A percentile compares a stretch with the other conserved stretches of the same genome.
Evolutionary conservation across 208 protist species (phyloP).

Genomic region (Leishmania martiniquensis): DNA sequence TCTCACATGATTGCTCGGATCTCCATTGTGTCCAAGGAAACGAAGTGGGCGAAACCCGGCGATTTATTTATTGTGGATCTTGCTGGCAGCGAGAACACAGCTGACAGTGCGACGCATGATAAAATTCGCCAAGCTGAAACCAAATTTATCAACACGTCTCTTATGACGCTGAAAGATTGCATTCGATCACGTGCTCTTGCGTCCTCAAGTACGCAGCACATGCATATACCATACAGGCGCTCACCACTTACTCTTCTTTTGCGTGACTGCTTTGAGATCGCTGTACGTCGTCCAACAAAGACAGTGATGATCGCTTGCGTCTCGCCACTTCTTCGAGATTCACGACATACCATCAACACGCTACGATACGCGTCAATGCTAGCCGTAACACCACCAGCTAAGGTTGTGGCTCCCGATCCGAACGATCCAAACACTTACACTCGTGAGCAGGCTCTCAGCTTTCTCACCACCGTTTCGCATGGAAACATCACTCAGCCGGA

Average conservation of each 20-base stretch:
- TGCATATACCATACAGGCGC: slow-evolving; percentile 91
- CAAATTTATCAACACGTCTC: slow-evolving; percentile 93
- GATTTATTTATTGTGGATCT: slow-evolving; percentile 89
- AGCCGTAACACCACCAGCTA: slow-evolving; percentile 69
- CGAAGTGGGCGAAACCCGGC: slow-evolving; percentile 84
- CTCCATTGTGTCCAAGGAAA: slow-evolving; percentile 76
- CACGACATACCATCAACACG: slow-evolving; percentile 89
- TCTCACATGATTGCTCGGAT: slow-evolving; percentile 89
- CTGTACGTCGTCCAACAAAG: slow-evolving; percentile 84
- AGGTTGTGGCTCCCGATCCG: slow-evolving; percentile 72
- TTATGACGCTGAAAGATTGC: slow-evolving; percentile 94
- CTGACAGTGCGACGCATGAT: slow-evolving; percentile 88
- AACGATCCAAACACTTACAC: slow-evolving; percentile 87
- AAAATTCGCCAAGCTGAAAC: slow-evolving; percentile 79
- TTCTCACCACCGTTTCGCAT: slow-evolving; percentile 61
- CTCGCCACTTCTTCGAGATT: slow-evolving; percentile 87
- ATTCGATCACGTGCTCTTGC: slow-evolving; percentile 78
- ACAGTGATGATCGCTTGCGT: slow-evolving; percentile 93
- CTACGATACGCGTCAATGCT: slow-evolving; percentile 89
- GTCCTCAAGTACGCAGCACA: slow-evolving; percentile 71
- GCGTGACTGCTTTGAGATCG: slow-evolving; percentile 92
- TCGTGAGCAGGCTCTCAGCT: slow-evolving; percentile 73
- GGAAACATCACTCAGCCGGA: slow-evolving; percentile 70
- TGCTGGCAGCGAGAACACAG: slow-evolving; percentile 91
- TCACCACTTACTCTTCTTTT: slow-evolving; percentile 88